Conservation (phyloP, 2,329 filamentous ascomycete species). For the Rhynchosporium agropyri region DNA sequence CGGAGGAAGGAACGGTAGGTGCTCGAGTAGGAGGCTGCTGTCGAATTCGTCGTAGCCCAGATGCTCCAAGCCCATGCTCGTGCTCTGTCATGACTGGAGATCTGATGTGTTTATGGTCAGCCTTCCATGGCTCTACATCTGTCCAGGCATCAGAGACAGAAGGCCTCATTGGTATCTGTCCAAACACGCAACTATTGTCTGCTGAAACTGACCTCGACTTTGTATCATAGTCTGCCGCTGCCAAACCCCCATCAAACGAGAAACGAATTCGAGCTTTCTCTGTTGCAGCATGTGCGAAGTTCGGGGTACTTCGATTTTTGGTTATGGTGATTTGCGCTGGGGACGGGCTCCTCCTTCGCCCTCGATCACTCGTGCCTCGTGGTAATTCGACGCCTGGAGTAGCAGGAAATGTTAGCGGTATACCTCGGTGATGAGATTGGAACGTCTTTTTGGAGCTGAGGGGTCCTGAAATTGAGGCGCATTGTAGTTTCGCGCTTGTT, state of each 20-base stretch:
- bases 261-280: conserved; percentile 68
- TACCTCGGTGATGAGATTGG: not conserved
- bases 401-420: conserved; percentile 23
- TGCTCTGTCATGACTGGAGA: conserved; percentile 82
- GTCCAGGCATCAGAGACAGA: conserved; percentile 29
- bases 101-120: conserved; percentile 51
- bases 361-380: conserved; percentile 28
- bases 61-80: conserved; percentile 82
- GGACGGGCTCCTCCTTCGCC: conserved; percentile 29
- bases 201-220: conserved; percentile 67
- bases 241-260: conserved; percentile 72
- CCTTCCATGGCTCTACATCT: conserved; percentile 23
- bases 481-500: conserved; percentile 28
- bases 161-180: conserved; percentile 23
- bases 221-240: conserved; percentile 64
- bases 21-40: conserved; percentile 73
- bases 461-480: conserved; percentile 10
- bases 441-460: conserved; percentile 14
- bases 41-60: conserved; percentile 89
- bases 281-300: conserved; percentile 43
- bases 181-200: not conserved
- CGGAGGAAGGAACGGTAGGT: conserved; percentile 66
- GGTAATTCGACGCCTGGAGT: conserved; percentile 37
- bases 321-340: conserved; percentile 48
- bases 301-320: conserved; percentile 62